Evolutionary conservation across 306 rosid species (phyloP), one percentile per base, ranked within the genome.

Genomic region (Phaseolus lunatus): DNA sequence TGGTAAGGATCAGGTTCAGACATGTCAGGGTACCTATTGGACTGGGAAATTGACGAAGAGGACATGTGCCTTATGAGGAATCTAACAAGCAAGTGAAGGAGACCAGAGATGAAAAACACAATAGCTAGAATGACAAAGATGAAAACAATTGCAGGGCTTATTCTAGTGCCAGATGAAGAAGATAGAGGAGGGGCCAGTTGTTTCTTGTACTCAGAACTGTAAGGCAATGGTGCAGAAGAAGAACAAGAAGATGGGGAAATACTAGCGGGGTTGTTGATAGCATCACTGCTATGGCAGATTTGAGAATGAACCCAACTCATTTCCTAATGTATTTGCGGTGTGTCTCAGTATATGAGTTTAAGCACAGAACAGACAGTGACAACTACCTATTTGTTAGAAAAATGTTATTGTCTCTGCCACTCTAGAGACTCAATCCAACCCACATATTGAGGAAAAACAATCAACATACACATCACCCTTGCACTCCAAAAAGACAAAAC

Each of bases 1-100:
- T 82, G 97, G 74, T 84, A 84, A 48, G 91, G 81, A 86, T 82
- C 91, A 44, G 96, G 78, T 50, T 84, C 91, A 12, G 97, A 84
- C 78, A 85, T 75, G 35, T 91, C 93, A 26, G 87, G 93, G 80
- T 86, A 79, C 79, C 92, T 85, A 53, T 87, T 86, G 70, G 98
- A 86, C 70, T 85, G 89, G 20, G 93, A 70, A 37, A 80, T 54
- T 58, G 96, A 56, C 39, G 87, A 72, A 39, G 96, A 78, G 72
- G 97, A 75, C 56, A 89, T 87, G 27, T 83, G 82, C 84, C 84
- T 88, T 43, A 82, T 82, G 73, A 94, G 85, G 57, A 66, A 92
- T 87, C 91, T 90, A 77, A 89, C 83, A 52, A 94, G 87, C 83
- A 94, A 57, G 90, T 94, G 98, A 59, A 94, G 88, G 26, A 88